Base-by-base conservation (phyloP, 2,329 filamentous ascomycete genomes). In the Aureobasidium musti region DNA sequence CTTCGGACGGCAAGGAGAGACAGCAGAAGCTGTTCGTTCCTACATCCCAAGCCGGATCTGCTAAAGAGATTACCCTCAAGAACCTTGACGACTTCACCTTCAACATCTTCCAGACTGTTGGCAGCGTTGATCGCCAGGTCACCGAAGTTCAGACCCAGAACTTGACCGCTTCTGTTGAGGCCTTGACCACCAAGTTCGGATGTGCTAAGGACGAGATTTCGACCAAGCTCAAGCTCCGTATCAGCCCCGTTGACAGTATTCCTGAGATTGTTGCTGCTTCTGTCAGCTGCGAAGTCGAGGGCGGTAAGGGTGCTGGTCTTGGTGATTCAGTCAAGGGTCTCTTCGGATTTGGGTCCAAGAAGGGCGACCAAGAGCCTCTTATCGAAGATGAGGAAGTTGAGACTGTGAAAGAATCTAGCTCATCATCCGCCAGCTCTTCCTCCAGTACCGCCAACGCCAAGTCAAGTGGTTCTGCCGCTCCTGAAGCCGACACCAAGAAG, bases 251-350 rank as follows among this genome's bases (percentile, higher is more conserved):
- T 41, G 86, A 91, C 73, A 93, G 92, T 39, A 87, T 96, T 71
- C 91, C 96, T 3, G 89, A 93, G 68, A 84, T 98, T 61, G 78
- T 85, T 66, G 87, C 87, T 72, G 90, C 90, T n/a, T 84, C 84
- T 66, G 88, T 95, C 6, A 93, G 93, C 76, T 99, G 95, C 74
- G 91, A 96, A 76, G 86, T 89, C 30, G 91, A 96, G 63, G 84
- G 83, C 5, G 87, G 88, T 54, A 87, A 87, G 78, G 91, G 92
- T 76, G 91, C 91, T 70, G 88, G 89, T 61, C 86, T 98, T 57
- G 91, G 97, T 56, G 94, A 97, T 74, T 93, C 92, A 50, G 91
- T 98, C 71, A 99, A 99, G 83, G 96, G 93, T 70, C 86, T 97
- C 69, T 96, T 99, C 75, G 95, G 95, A 6, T 93, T 98, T 75